phyloP scores from a whole-genome alignment of 1,139 yeast genomes.

The Geotrichum citri-aurantii region DNA sequence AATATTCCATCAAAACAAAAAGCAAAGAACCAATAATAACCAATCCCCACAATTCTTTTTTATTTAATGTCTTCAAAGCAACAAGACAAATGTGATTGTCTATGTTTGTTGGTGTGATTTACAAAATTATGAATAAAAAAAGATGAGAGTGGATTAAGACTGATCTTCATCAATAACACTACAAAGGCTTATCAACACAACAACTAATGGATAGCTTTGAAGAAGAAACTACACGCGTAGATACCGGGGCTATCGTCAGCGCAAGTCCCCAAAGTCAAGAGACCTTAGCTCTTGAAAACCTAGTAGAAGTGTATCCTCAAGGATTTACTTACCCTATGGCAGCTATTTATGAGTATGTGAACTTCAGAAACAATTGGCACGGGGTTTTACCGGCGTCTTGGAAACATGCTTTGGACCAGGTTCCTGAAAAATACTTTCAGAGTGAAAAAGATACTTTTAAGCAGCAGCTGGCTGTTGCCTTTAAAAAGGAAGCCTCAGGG shows the following conservation, averaged over 20 bases:
- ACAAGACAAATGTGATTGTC: conserved; percentile 1
- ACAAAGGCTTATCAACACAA: background rate
- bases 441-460: background rate
- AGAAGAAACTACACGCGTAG: background rate
- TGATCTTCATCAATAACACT: background rate
- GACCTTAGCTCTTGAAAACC: background rate
- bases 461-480: background rate
- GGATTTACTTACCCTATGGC: conserved; percentile 10
- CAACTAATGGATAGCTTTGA: background rate
- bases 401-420: background rate
- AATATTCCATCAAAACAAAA: background rate
- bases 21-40: no score
- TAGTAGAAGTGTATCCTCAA: background rate
- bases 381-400: conserved; percentile 1
- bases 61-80: no score
- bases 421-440: background rate
- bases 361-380: conserved; percentile 5
- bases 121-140: background rate
- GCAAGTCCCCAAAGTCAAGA: background rate
- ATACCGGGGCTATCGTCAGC: background rate
- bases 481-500: background rate
- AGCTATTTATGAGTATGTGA: conserved; percentile 3
- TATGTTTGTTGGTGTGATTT: background rate
- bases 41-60: no score
- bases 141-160: background rate